These are phyloP conservation scores for Plantago ovata DNA, from an alignment of 257 asterid species.

Conservation along the genomic window DNA sequence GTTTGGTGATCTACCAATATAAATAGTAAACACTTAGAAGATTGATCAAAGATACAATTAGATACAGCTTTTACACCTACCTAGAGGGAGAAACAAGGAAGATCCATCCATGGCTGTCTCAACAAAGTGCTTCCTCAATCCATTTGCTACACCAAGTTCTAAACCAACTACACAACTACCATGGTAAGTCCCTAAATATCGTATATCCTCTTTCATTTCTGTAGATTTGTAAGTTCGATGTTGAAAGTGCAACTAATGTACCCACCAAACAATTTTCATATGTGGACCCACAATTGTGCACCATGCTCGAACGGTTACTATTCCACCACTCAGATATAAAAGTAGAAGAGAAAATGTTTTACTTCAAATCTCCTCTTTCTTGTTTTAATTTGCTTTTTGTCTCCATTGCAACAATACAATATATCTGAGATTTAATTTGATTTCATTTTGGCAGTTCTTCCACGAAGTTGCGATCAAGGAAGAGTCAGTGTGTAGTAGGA, in stretches of 20 bases:
- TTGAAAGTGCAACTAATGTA: too few species aligned
- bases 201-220: neutral
- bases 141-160: constrained; percentile 28
- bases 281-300: too few species aligned
- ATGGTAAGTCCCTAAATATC: constrained; percentile 26
- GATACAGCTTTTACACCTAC: too few species aligned
- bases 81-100: too few species aligned
- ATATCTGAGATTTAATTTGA: neutral
- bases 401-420: neutral
- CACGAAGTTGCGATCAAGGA: constrained; percentile 40
- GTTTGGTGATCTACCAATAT: neutral
- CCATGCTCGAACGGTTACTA: too few species aligned
- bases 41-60: neutral
- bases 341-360: too few species aligned
- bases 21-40: neutral
- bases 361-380: too few species aligned
- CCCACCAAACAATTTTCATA: too few species aligned
- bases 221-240: too few species aligned
- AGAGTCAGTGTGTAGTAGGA: constrained; percentile 29
- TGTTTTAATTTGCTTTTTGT: too few species aligned
- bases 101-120: constrained; percentile 38
- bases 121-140: constrained; percentile 46
- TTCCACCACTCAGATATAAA: too few species aligned
- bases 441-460: constrained; percentile 25
- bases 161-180: constrained; percentile 23